Base-by-base conservation (phyloP, 2,329 filamentous ascomycete genomes). In the Alternaria arborescens region DNA sequence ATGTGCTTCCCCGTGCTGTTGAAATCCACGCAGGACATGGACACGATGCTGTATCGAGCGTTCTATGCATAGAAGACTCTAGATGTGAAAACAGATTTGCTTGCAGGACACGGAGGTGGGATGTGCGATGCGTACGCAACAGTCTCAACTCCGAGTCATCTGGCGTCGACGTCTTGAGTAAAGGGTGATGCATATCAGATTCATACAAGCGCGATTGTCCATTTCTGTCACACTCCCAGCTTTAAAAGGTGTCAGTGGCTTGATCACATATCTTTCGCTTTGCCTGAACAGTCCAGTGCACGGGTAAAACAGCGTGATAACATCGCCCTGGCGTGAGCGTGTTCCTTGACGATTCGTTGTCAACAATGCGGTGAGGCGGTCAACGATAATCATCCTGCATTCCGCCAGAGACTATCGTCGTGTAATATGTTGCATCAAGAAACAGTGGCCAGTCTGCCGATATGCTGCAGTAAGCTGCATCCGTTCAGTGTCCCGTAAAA, bases 391-490 rank as follows among this genome's bases (percentile, higher is more conserved):
- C 42, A 32, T 28, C 30, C 42, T 18, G 16, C 38, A 28, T 41
- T 46, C 28, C 46, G 47, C 61, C 58, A 38, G 43, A 24, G 14
- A 28, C 57, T 12, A 24, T 66, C 47, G 26, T 60, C 26, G 36
- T 59, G 62, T 40, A 40, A 44, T 22, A 55, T 28, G 50, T 52
- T 59, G 20, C 38, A 55, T 44, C 20, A 42, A 22, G 50, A 44
- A 5, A 42, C 43, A 24, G 57, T 30, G 53, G 65, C 52, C 53
- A 53, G 43, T 62, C 60, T 52, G 54, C 44, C 42, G 60, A 62
- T 22, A 58, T 60, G 64, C 63, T 65, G 44, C 66, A 65, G 46
- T 34, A 36, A 51, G 36, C 46, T 58, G 60, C 26, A 24, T 44
- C 46, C 34, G 28, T 36, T 48, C 22, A 18, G 24, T n/a, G 20